Conservation (phyloP, 768 basidiomycete species). For the Ramaria rubella region DNA sequence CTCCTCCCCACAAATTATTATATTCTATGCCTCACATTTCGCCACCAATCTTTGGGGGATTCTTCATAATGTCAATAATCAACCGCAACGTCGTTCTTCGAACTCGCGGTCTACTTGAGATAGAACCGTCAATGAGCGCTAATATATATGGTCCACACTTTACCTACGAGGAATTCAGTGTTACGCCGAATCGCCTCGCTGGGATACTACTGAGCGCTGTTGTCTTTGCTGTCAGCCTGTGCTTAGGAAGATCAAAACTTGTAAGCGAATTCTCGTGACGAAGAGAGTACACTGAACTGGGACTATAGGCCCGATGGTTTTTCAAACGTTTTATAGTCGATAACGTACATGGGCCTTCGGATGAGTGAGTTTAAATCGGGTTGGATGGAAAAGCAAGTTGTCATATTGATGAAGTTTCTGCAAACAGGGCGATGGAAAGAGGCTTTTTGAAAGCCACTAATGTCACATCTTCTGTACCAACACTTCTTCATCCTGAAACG, state of each 20-base stretch:
- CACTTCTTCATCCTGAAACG: conserved; percentile 30
- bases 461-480: conserved; percentile 54
- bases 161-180: conserved; percentile 64
- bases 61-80: conserved; percentile 38
- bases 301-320: conserved; percentile 51
- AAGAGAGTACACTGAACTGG: neutral
- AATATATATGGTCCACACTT: conserved; percentile 62
- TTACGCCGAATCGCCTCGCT: conserved; percentile 10
- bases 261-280: neutral
- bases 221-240: conserved; percentile 2
- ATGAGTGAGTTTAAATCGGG: conserved; percentile 42
- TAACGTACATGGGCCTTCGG: conserved; percentile 57
- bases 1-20: conserved; percentile 24
- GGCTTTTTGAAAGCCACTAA: conserved; percentile 64
- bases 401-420: neutral
- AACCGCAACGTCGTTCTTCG: conserved; percentile 50
- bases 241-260: neutral
- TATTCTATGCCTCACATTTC: conserved; percentile 31
- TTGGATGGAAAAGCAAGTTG: neutral
- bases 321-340: conserved; percentile 43
- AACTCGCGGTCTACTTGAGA: conserved; percentile 40
- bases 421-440: conserved; percentile 45
- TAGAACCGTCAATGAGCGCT: conserved; percentile 4
- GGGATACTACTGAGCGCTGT: conserved; percentile 12
- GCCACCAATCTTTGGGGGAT: conserved; percentile 31